Base-by-base conservation (phyloP, 2,329 filamentous ascomycete genomes). In the Talaromyces sp. region DNA sequence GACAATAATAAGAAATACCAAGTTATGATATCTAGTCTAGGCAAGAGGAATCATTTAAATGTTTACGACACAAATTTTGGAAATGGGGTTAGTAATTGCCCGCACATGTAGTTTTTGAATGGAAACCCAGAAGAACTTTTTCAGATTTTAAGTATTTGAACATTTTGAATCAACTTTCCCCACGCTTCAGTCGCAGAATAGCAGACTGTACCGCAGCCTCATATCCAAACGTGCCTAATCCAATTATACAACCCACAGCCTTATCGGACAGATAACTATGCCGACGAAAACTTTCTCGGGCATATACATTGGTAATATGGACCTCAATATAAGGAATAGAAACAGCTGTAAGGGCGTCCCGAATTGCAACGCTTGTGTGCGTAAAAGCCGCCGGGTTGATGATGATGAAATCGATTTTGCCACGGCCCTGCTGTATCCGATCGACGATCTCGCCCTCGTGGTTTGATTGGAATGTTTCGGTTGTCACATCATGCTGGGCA, bases 361-460 rank as follows among this genome's bases (percentile, higher is more conserved):
- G 77, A 57, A 91, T 77, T 1, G 85, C 86, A 1, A 91, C 84
- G 69, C 83, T 87, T 2, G 88, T 89, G 72, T 91, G 88, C 1
- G 88, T 90, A 64, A 85, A 84, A 0, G 83, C 89, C 1, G 85
- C 90, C 0, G 89, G 85, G 75, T 92, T 92, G 77, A 92, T 90
- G 68, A 92, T 69, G 55, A 77, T 75, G 3, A 82, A 88, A 63
- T 89, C 86, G 29, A 85, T 75, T 1, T 78, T 76, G 27, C 77
- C 77, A 1, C 85, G 81, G 0, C 87, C 88, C 19, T 80, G 80
- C 57, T 92, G 89, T 65, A 93, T 88, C 62, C 87, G 83, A 75
- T 91, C 88, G 41, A 91, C 79, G 63, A 91, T 84, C 35, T 83
- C 84, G 57, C 89, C 89, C 73, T 92, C 89, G 70, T 89, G 86